Percentiles rank a stretch among this genome's conserved stretches.
Conservation (phyloP, 306 rosid species). For the Senna siamea region DNA sequence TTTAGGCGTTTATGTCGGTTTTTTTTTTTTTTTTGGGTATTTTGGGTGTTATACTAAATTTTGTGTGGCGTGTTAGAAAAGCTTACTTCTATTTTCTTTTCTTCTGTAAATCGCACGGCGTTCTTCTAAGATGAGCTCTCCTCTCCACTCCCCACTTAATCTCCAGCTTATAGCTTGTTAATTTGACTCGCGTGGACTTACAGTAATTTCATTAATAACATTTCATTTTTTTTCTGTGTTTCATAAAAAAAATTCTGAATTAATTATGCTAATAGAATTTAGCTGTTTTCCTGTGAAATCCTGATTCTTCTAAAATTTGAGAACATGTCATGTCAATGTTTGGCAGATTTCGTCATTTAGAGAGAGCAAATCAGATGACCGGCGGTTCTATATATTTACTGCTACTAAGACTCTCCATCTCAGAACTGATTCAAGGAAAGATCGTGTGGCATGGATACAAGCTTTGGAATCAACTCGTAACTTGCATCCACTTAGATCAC, state of each 20-base stretch:
- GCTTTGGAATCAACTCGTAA: slow-evolving; percentile 79
- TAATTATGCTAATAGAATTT: neutral
- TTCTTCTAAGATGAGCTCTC: no score
- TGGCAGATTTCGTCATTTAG: slow-evolving; percentile 83
- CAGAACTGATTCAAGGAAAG: slow-evolving; percentile 82
- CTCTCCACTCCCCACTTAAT: no score
- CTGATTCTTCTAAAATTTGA: slow-evolving; percentile 14
- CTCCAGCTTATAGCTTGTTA: neutral
- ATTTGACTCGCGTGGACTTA: neutral
- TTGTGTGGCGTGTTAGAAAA: neutral
- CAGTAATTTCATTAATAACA: neutral
- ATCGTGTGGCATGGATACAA: slow-evolving; percentile 87
- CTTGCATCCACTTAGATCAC: slow-evolving; percentile 57
- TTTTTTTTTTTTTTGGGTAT: neutral
- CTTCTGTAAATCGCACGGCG: no score
- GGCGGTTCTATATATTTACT: slow-evolving; percentile 78
- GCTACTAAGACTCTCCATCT: slow-evolving; percentile 96
- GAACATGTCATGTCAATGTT: neutral
- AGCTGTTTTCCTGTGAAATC: neutral
- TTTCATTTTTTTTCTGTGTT: neutral
- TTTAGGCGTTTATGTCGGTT: neutral
- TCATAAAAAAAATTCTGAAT: neutral
- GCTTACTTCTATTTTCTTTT: neutral
- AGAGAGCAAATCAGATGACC: slow-evolving; percentile 93
- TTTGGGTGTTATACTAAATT: neutral